Percentiles rank a stretch among this genome's conserved stretches.
Evolutionary conservation across 1,284 basidiomycete species (phyloP).

Genomic region (Apiotrichum sp.): DNA sequence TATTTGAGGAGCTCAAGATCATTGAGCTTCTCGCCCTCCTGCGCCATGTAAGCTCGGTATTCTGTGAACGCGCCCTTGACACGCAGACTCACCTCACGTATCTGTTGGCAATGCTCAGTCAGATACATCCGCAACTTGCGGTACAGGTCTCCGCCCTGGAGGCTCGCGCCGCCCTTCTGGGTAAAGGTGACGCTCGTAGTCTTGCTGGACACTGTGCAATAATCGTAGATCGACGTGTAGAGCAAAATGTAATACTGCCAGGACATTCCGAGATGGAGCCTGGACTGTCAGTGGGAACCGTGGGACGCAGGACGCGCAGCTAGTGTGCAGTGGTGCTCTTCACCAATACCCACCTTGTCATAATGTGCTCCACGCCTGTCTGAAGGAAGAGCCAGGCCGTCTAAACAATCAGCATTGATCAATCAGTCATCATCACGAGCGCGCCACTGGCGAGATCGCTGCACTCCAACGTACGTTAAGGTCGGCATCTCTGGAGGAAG

Average conservation of each 20-base stretch:
- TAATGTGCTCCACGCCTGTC: slow-evolving; percentile 86
- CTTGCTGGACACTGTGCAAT: slow-evolving; percentile 59
- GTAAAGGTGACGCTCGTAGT: slow-evolving; percentile 15
- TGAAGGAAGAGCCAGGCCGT: slow-evolving; percentile 86
- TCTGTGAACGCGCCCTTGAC: too few species aligned
- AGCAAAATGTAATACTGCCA: slow-evolving; percentile 88
- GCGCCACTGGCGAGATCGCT: not conserved
- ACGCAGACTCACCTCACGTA: slow-evolving; percentile 56
- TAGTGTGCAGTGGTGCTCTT: too few species aligned
- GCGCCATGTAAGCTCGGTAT: slow-evolving; percentile 5
- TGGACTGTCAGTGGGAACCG: slow-evolving; percentile 10
- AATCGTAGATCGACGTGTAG: slow-evolving; percentile 94
- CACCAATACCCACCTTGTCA: slow-evolving; percentile 55
- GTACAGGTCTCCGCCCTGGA: slow-evolving; percentile 93
- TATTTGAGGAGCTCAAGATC: slow-evolving; percentile 85
- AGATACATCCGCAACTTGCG: slow-evolving; percentile 83
- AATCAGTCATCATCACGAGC: not conserved
- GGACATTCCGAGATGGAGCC: slow-evolving; percentile 78
- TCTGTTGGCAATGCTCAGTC: slow-evolving; percentile 63
- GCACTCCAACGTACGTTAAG: slow-evolving; percentile 15
- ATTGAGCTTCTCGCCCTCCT: slow-evolving; percentile 73
- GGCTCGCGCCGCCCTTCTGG: slow-evolving; percentile 72
- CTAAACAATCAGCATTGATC: slow-evolving; percentile 31
- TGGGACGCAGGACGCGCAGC: too few species aligned
- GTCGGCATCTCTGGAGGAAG: slow-evolving; percentile 26